phyloP scores from a whole-genome alignment of 306 rosid species.

The Clitoria ternatea region DNA sequence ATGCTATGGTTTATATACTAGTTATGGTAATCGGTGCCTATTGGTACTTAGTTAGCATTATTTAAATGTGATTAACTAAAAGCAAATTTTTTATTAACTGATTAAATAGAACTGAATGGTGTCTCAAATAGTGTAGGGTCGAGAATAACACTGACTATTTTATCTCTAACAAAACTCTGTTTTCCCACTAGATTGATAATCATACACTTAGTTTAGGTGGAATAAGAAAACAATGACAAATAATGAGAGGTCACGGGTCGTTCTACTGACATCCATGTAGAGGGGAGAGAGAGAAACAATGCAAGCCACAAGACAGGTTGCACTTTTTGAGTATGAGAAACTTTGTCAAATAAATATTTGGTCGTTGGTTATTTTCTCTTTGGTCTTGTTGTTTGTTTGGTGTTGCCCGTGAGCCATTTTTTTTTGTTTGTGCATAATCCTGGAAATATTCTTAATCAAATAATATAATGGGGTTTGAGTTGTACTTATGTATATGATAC shows the following conservation, averaged over 20 bases:
- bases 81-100: too few relatives aligned
- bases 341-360: neutral
- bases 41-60: too few relatives aligned
- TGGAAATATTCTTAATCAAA: slow-evolving; percentile 41
- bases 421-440: slow-evolving; percentile 46
- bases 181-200: too few relatives aligned
- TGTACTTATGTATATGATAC: neutral
- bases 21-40: too few relatives aligned
- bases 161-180: too few relatives aligned
- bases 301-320: slow-evolving; percentile 43
- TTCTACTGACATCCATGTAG: slow-evolving; percentile 28
- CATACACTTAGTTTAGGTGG: neutral
- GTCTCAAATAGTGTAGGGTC: too few relatives aligned
- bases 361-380: slow-evolving; percentile 24
- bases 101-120: too few relatives aligned
- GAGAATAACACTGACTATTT: too few relatives aligned
- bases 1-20: slow-evolving; percentile 21
- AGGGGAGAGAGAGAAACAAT: slow-evolving; percentile 38
- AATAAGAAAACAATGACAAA: slow-evolving; percentile 35
- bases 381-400: slow-evolving; percentile 45
- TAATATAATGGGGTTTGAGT: slow-evolving; percentile 24
- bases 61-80: too few relatives aligned
- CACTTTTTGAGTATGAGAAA: slow-evolving; percentile 41
- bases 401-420: slow-evolving; percentile 71
- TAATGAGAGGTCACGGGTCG: slow-evolving; percentile 74